Conservation (phyloP, 2,329 filamentous ascomycete species). For the Aotearoamyces nothofagi region DNA sequence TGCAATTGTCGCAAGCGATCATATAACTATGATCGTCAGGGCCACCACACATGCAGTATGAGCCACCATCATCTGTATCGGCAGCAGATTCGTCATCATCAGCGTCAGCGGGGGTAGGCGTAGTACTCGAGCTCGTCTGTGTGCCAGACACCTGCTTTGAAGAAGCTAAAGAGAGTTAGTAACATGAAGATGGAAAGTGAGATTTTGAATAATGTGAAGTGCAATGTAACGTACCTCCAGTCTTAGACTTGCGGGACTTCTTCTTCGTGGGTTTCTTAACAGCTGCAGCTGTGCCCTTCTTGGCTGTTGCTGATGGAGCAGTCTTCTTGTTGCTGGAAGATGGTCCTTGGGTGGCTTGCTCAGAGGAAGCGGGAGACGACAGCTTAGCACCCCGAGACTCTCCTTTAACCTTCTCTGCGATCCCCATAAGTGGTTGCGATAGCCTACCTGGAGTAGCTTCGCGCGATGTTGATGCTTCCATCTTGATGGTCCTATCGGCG, state of each 20-base stretch:
- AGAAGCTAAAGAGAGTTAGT: too few relatives aligned
- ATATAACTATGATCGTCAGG: not conserved
- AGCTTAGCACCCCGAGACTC: conserved; percentile 8
- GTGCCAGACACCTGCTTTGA: too few relatives aligned
- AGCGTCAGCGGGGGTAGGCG: too few relatives aligned
- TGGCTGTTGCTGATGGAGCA: conserved; percentile 8
- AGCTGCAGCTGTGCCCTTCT: conserved; percentile 13
- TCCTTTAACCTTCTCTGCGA: conserved; percentile 14
- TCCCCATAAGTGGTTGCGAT: not conserved
- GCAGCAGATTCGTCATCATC: not conserved
- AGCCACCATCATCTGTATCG: not conserved
- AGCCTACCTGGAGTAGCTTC: conserved; percentile 9
- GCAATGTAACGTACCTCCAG: conserved; percentile 9
- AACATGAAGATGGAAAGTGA: too few relatives aligned
- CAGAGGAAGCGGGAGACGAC: conserved; percentile 11
- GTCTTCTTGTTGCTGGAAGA: conserved; percentile 2
- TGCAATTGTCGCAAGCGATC: not conserved
- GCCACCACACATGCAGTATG: conserved; percentile 1
- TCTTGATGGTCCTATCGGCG: conserved; percentile 8
- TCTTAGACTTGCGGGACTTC: conserved; percentile 9
- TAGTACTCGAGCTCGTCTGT: too few relatives aligned
- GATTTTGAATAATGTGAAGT: too few relatives aligned
- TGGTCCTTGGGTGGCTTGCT: conserved; percentile 13
- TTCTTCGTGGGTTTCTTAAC: conserved; percentile 10
- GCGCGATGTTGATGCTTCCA: too few relatives aligned